A percentile compares a stretch with the other conserved stretches of the same genome.
phyloP scores from a whole-genome alignment of 495 filamentous ascomycete genomes.

The Parathielavia appendiculata region DNA sequence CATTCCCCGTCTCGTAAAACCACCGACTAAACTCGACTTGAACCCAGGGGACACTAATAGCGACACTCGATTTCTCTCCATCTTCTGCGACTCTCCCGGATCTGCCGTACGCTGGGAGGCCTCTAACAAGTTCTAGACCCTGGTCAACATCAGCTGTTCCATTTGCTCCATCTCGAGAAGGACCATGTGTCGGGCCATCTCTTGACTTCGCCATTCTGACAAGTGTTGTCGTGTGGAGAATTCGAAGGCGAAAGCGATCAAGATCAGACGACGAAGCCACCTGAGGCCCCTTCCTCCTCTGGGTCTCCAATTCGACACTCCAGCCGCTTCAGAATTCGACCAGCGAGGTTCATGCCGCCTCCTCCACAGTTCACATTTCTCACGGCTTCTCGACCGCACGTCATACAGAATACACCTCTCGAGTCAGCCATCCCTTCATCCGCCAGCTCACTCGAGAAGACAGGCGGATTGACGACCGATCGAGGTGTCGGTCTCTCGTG shows the following conservation, averaged over 20 bases:
- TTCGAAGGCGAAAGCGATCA: too few relatives aligned
- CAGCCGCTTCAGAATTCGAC: background rate
- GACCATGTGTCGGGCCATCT: background rate
- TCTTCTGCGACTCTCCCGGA: too few relatives aligned
- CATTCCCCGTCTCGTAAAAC: too few relatives aligned
- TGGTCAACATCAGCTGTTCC: too few relatives aligned
- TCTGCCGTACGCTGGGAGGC: too few relatives aligned
- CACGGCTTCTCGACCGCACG: background rate
- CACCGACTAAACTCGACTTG: too few relatives aligned
- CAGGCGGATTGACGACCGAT: conserved; percentile 17
- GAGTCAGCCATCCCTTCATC: background rate
- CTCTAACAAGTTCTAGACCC: too few relatives aligned
- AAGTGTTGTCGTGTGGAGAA: background rate
- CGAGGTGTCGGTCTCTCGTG: conserved; percentile 20
- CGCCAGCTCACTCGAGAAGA: background rate
- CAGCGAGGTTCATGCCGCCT: conserved; percentile 13
- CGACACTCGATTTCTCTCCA: too few relatives aligned
- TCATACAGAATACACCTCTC: background rate
- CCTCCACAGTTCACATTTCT: background rate
- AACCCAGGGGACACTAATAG: too few relatives aligned
- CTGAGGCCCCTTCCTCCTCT: background rate
- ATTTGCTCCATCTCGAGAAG: too few relatives aligned
- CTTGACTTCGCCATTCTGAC: conserved; percentile 1
- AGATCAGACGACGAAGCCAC: background rate
- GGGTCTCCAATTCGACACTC: background rate